Evolutionary conservation across 2,329 filamentous ascomycete genomes (phyloP).

Genomic region (Trichoderma citrinoviride): DNA sequence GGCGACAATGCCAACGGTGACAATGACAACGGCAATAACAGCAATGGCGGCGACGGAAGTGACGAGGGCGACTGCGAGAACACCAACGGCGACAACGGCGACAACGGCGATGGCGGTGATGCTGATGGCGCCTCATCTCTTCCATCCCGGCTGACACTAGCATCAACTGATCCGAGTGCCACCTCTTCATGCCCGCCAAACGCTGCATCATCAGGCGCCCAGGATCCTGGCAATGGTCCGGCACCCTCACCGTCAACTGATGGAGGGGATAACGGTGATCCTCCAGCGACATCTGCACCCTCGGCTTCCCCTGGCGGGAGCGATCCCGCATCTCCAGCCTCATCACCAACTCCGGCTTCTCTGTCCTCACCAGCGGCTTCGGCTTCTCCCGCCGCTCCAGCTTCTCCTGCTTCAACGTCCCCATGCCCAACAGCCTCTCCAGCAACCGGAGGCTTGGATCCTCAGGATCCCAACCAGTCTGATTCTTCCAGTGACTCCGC

Average conservation of each 20-base stretch:
- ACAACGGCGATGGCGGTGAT: neutral
- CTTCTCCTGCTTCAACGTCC: neutral
- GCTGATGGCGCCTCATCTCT: neutral
- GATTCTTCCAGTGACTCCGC: neutral
- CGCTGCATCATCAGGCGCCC: neutral
- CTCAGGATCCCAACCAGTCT: neutral
- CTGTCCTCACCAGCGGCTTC: too few species aligned
- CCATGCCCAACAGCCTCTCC: neutral
- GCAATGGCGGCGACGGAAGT: too few species aligned
- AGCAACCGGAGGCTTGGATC: neutral
- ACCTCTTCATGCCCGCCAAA: conserved; percentile 3
- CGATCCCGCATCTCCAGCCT: neutral
- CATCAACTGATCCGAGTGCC: neutral
- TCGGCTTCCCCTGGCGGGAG: neutral
- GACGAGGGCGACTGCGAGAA: neutral
- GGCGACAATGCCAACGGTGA: neutral
- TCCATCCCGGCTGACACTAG: neutral
- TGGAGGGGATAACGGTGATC: neutral
- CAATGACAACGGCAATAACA: neutral
- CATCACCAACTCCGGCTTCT: too few species aligned
- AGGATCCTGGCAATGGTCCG: neutral
- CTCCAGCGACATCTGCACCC: neutral
- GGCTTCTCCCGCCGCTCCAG: neutral
- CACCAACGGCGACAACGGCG: neutral
- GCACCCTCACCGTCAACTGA: neutral